Percentiles rank a stretch among this genome's conserved stretches.
phyloP scores from a whole-genome alignment of 2,329 filamentous ascomycete genomes.

The Cryoendolithus antarcticus region DNA sequence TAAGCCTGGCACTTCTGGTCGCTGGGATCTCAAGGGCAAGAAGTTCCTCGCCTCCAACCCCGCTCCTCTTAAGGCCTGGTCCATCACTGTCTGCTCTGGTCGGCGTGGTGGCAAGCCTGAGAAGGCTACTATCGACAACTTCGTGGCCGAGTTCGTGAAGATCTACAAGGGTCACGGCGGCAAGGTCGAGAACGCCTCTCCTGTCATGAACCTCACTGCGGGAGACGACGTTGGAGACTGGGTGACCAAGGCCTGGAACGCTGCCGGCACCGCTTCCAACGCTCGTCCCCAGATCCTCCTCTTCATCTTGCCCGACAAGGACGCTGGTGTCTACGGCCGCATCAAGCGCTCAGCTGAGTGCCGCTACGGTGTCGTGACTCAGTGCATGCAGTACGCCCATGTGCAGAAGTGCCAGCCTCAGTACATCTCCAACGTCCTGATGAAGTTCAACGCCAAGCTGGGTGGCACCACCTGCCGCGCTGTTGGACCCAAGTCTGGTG shows the following conservation, averaged over 20 bases:
- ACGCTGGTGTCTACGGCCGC: slow-evolving; percentile 61
- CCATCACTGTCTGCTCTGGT: slow-evolving; percentile 53
- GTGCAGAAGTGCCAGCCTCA: slow-evolving; percentile 60
- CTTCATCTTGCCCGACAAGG: slow-evolving; percentile 61
- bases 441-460: slow-evolving; percentile 96
- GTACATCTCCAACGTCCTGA: slow-evolving; percentile 84
- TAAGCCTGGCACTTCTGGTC: slow-evolving; percentile 55
- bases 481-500: slow-evolving; percentile 24
- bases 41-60: slow-evolving; percentile 59
- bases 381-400: slow-evolving; percentile 63
- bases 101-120: slow-evolving; percentile 36
- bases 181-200: slow-evolving; percentile 34
- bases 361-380: slow-evolving; percentile 69
- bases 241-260: slow-evolving; percentile 37
- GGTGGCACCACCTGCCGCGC: slow-evolving; percentile 61
- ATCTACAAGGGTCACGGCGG: slow-evolving; percentile 52
- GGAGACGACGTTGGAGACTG: slow-evolving; percentile 17
- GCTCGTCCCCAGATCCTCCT: slow-evolving; percentile 62
- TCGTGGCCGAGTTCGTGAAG: slow-evolving; percentile 49
- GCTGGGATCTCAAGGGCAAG: slow-evolving; percentile 79
- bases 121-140: slow-evolving; percentile 35
- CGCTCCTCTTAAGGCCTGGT: slow-evolving; percentile 55
- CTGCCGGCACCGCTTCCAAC: slow-evolving; percentile 42
- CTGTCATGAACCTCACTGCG: slow-evolving; percentile 28
- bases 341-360: slow-evolving; percentile 87